Conservation (phyloP, 2,329 filamentous ascomycete genomes). For the Delphinella strobiligena region DNA sequence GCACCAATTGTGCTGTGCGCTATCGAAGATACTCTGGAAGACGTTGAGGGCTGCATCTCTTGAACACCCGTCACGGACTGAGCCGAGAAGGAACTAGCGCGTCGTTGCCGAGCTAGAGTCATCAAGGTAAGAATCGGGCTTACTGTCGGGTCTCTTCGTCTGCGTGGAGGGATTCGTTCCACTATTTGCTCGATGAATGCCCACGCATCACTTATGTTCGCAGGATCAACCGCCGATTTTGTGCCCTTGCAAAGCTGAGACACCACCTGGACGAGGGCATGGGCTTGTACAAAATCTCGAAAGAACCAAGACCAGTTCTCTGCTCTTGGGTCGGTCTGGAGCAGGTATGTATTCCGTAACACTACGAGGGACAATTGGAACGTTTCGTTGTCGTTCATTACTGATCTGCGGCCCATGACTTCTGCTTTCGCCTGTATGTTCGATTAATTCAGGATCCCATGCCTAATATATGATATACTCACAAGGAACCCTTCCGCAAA, state of each 20-base stretch:
- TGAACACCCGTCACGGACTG: too few relatives aligned
- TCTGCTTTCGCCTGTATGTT: not conserved
- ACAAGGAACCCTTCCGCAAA: constrained; percentile 15
- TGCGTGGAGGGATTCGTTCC: not conserved
- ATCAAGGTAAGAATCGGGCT: not conserved
- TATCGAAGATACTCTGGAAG: not conserved
- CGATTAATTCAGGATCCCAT: not conserved
- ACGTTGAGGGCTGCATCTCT: not conserved
- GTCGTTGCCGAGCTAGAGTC: not conserved
- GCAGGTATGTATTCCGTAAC: not conserved
- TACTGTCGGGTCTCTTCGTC: not conserved
- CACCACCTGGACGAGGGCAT: not conserved
- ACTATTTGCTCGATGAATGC: not conserved
- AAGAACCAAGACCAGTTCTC: not conserved
- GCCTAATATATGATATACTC: not conserved
- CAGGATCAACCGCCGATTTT: not conserved
- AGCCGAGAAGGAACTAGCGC: not conserved
- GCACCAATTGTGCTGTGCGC: not conserved
- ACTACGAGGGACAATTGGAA: not conserved
- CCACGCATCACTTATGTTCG: not conserved
- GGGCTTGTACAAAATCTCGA: not conserved
- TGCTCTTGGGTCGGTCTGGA: not conserved
- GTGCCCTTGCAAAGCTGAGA: not conserved
- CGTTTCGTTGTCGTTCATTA: not conserved
- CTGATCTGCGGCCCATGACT: not conserved